These are phyloP conservation scores for Penicillium malachiteum DNA, from an alignment of 495 filamentous ascomycete species.

Conservation along the genomic window DNA sequence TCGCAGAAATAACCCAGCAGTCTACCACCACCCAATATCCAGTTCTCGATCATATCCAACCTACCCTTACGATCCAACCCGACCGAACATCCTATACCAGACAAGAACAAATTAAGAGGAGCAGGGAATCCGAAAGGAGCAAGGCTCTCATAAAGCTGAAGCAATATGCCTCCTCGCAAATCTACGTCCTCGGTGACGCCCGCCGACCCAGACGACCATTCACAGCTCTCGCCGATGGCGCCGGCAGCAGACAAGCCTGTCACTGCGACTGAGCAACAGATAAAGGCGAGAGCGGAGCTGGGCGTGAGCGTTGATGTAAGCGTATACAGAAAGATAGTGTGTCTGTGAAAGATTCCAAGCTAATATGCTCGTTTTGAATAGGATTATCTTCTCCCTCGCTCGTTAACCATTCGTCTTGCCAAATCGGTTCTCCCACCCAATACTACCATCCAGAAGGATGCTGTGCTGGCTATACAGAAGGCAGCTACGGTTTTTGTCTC, in stretches of 20 bases:
- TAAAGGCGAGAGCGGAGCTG: constrained; percentile 44
- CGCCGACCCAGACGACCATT: constrained; percentile 24
- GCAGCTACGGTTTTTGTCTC: constrained; percentile 92
- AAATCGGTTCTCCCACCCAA: constrained; percentile 97
- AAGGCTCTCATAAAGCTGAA: neutral
- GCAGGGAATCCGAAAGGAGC: neutral
- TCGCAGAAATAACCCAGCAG: neutral
- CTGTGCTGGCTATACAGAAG: constrained; percentile 86
- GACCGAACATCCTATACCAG: neutral
- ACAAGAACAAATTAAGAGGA: neutral
- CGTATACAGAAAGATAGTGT: neutral
- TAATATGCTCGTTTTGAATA: constrained; percentile 28
- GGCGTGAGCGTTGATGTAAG: constrained; percentile 46
- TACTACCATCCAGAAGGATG: constrained; percentile 92
- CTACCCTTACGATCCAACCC: neutral
- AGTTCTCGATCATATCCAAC: neutral
- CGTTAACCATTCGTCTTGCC: constrained; percentile 88
- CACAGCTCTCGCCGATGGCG: constrained; percentile 16
- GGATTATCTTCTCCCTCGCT: constrained; percentile 90
- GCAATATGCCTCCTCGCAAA: constrained; percentile 37
- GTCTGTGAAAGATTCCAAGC: neutral
- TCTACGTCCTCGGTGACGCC: constrained; percentile 35
- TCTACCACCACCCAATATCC: neutral
- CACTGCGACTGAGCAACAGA: constrained; percentile 48
- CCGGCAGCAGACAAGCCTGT: constrained; percentile 25